Percentiles rank a stretch among this genome's conserved stretches.
Evolutionary conservation across 495 filamentous ascomycete genomes (phyloP).

Genomic region (Trichocladium uniseriatum): DNA sequence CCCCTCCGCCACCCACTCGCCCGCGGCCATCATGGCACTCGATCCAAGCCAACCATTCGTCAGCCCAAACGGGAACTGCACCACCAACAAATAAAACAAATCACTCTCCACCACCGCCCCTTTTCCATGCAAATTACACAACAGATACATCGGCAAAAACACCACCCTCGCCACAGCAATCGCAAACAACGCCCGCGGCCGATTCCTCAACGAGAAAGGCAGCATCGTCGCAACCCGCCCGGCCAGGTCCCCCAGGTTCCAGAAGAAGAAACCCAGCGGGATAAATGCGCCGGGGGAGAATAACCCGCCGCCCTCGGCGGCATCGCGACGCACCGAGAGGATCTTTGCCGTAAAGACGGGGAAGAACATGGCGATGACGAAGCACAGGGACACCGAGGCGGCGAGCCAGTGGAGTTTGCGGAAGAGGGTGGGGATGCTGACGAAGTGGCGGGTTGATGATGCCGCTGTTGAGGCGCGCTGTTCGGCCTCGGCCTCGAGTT

Average conservation of each 20-base stretch:
- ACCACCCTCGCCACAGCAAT: constrained; percentile 51
- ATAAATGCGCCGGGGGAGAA: constrained; percentile 71
- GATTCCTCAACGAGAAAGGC: constrained; percentile 47
- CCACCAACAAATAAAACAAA: constrained; percentile 73
- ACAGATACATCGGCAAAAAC: constrained; percentile 77
- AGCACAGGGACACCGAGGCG: constrained; percentile 63
- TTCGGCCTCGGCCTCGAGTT: constrained; percentile 18
- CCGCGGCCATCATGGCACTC: constrained; percentile 83
- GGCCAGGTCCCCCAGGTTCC: constrained; percentile 81
- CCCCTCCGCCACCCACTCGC: constrained; percentile 62
- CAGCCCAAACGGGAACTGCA: constrained; percentile 75
- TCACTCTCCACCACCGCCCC: constrained; percentile 69
- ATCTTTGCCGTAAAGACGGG: constrained; percentile 86
- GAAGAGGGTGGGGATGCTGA: constrained; percentile 59
- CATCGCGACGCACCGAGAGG: constrained; percentile 48
- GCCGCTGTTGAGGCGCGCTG: constrained; percentile 13
- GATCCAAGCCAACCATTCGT: constrained; percentile 80
- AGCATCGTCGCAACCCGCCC: constrained; percentile 65
- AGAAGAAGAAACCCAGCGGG: constrained; percentile 82
- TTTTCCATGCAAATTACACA: constrained; percentile 72
- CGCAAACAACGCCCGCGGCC: constrained; percentile 54
- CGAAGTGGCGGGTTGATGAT: constrained; percentile 39
- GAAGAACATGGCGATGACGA: constrained; percentile 83
- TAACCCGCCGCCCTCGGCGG: constrained; percentile 41
- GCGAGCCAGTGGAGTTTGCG: constrained; percentile 65